Conservation (phyloP, 257 asterid genomes). For the Verbascum thapsus region DNA sequence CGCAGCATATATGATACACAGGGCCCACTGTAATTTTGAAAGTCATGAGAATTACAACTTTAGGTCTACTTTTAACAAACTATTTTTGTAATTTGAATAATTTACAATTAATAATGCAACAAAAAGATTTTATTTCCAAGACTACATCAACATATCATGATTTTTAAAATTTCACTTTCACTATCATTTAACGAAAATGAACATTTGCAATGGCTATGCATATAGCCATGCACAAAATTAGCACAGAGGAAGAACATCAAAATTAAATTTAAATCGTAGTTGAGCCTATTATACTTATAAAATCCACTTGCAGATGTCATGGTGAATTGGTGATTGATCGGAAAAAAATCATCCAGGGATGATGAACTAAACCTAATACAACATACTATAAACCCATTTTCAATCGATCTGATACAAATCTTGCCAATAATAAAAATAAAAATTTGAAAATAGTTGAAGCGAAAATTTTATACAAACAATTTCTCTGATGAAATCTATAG, state of each 20-base stretch:
- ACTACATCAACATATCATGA: constrained; percentile 10
- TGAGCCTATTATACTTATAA: constrained; percentile 9
- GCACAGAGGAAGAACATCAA: not conserved
- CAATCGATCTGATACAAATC: not conserved
- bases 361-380: too few species aligned
- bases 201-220: constrained; percentile 7
- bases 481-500: not conserved
- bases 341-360: too few species aligned
- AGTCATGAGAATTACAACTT: constrained; percentile 9
- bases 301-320: not conserved
- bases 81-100: not conserved
- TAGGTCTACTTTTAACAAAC: constrained; percentile 5
- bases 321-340: too few species aligned
- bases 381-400: constrained; percentile 1
- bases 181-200: not conserved
- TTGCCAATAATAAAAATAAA: too few species aligned
- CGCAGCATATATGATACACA: constrained; percentile 97
- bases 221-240: constrained; percentile 7
- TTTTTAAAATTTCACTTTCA: not conserved
- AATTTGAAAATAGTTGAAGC: too few species aligned
- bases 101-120: not conserved
- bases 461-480: not conserved
- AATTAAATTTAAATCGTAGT: constrained; percentile 17
- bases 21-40: constrained; percentile 67
- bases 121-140: not conserved